phyloP scores from a whole-genome alignment of 805 yeast genomes.

The Cyberlindnera amylophila region DNA sequence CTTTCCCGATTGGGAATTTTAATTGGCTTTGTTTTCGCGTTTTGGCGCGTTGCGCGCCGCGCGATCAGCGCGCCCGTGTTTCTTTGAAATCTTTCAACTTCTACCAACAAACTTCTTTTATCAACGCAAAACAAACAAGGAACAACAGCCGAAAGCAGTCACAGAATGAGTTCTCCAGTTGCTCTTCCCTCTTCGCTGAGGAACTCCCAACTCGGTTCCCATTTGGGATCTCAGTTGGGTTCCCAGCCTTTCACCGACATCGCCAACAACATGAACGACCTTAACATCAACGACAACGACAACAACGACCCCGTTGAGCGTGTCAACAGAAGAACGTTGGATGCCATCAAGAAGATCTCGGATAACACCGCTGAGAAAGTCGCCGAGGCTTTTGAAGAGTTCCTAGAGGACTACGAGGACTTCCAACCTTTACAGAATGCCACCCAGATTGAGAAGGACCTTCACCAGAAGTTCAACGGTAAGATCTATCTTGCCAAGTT shows the following conservation, averaged over 20 bases:
- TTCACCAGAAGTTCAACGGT: conserved; percentile 44
- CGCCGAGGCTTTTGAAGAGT: conserved; percentile 83
- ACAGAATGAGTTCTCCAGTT: conserved; percentile 11
- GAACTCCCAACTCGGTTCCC: conserved; percentile 2
- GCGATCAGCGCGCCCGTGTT: too few species aligned
- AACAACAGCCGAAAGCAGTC: too few species aligned
- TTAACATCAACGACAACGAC: conserved; percentile 10
- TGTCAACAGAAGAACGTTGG: conserved; percentile 52
- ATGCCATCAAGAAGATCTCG: conserved; percentile 77
- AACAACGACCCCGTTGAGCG: conserved; percentile 23
- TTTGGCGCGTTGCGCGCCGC: background rate
- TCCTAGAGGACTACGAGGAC: conserved; percentile 61
- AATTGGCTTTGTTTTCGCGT: conserved; percentile 15
- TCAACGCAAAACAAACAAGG: background rate
- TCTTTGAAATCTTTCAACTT: background rate
- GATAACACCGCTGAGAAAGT: conserved; percentile 95
- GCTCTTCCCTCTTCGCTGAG: conserved; percentile 16
- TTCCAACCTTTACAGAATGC: conserved; percentile 30
- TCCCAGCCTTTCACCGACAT: conserved; percentile 19
- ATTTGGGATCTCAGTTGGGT: conserved; percentile 6
- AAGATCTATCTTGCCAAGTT: conserved; percentile 73
- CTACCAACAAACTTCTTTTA: background rate
- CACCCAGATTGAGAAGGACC: conserved; percentile 29
- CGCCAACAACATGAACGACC: conserved; percentile 18
- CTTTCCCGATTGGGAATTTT: conserved; percentile 18